Evolutionary conservation across 2,329 filamentous ascomycete species (phyloP), one percentile per base, ranked within the genome.

Genomic region (Pseudogymnoascus destructans): DNA sequence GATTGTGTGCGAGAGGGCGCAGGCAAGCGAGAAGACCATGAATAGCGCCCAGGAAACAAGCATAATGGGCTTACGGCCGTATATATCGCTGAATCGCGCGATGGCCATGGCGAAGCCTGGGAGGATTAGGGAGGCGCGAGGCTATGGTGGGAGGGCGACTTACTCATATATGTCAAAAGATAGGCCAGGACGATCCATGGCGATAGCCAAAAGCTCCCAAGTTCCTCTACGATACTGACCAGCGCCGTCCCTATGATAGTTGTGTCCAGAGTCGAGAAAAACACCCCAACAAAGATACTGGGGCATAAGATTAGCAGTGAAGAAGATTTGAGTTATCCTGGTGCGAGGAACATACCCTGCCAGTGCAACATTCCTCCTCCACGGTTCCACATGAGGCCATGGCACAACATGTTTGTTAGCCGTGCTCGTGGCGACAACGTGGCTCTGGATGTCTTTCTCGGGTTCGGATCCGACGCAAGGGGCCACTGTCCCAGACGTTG

Each of bases 181-280:
- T 81, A 82, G 5, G 77, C 71, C 35, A 83, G 70, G 0, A 77
- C 77, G 0, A 81, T 73, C 77, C 77, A 80, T 63, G 78, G 80
- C 57, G 79, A 72, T 3, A 64, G 64, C 9, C 71, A 67, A 2
- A 77, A 63, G 11, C 73, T 70, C 9, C 73, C 60, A 55, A 83
- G 78, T 2, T 82, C 77, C 21, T 64, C 65, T 1, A 76, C 77
- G 52, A 83, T 82, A n/a, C 72, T 72, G 63, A 77, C 77, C 8
- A 84, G 67, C 46, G 77, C 77, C 10, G 80, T 82, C 1, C 80
- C 79, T 1, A 84, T 77, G 35, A 84, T 82, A 3, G 79, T 79
- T 1, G 77, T 75, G 66, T 83, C 80, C n/a, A 82, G 66, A 63
- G 81, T 75, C 25, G 80, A 77, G 54, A 84, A 73, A 57, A 81